phyloP scores from a whole-genome alignment of 2,329 filamentous ascomycete species.

The Gremmenia infestans region DNA sequence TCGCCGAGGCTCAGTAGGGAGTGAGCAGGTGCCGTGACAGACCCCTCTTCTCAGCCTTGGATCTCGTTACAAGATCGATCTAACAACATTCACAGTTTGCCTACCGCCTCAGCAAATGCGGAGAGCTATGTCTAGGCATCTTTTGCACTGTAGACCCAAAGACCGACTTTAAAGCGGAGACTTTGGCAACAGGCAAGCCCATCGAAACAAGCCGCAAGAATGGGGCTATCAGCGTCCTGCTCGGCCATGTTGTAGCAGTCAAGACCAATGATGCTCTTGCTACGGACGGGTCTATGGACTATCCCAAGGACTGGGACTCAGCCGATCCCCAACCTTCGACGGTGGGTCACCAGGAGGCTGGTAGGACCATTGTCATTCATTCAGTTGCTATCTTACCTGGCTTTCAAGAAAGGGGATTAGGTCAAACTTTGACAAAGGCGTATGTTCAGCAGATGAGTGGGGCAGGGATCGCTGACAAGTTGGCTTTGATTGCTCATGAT shows the following conservation, averaged over 20 bases:
- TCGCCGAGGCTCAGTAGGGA: background rate
- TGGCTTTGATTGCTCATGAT: constrained; percentile 74
- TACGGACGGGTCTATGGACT: constrained; percentile 71
- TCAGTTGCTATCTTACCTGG: constrained; percentile 75
- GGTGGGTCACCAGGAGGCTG: constrained; percentile 66
- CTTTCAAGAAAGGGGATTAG: constrained; percentile 69
- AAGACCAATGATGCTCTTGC: constrained; percentile 59
- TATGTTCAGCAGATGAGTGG: constrained; percentile 74
- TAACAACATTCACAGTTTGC: constrained; percentile 49
- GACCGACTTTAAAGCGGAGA: constrained; percentile 47
- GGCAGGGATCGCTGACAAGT: constrained; percentile 62
- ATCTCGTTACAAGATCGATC: background rate
- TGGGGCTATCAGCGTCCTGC: constrained; percentile 54
- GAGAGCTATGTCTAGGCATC: constrained; percentile 73
- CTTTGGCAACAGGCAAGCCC: constrained; percentile 47
- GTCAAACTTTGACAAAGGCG: constrained; percentile 65
- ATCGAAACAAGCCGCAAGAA: constrained; percentile 56
- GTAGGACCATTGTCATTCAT: constrained; percentile 74
- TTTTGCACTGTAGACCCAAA: constrained; percentile 60
- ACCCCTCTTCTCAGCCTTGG: background rate
- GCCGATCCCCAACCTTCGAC: constrained; percentile 38
- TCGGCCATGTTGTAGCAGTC: constrained; percentile 75
- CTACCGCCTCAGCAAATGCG: constrained; percentile 70
- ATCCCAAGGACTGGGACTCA: constrained; percentile 62
- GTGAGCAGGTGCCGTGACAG: constrained; percentile 12